Evolutionary conservation across 192 early-diverging fungal species (phyloP), one percentile per base, ranked within the genome.

Genomic region (Linnemannia elongata): DNA sequence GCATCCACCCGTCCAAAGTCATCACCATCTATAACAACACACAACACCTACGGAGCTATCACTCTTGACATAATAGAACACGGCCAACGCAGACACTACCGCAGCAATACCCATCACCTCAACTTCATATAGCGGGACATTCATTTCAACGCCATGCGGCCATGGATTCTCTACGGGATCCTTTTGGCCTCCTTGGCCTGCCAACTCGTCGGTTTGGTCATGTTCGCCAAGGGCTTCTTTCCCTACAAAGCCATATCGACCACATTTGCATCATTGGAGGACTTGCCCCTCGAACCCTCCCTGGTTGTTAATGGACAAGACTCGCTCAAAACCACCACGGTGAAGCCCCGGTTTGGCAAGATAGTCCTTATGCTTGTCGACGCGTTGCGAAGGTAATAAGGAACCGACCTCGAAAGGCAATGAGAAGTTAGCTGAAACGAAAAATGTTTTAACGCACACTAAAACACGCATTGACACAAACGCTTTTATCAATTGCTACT

Each of bases 221-320:
- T 93, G 52, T 96, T 96, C 79, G 88, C 90, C 75, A 93, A 93
- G 78, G 95, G 94, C 5, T 95, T 96, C 76, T 96, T 96, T 74
- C 95, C 95, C 13, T 96, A 96, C 88, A 96, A 96, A 74, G 90
- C 88, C 30, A 92, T 89, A 81, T 89, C 95, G 18, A 89, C 93
- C 0, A 93, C 94, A 24, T 94, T 94, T 82, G 92, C 94, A 13
- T 88, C 89, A 1, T 36, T 73, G 7, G 76, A 90, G 3, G 88
- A 91, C 24, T 35, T 82, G 10, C 90, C 90, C 22, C 75, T 72
- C 15, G 66, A 68, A 33, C 89, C 89, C 27, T 70, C 49, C 7
- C 18, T 72, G 6, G 7, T 36, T 36, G 24, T 6, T 41, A 15
- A 60, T 27, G 79, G 47, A 44, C 52, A 41, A 52, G 60, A 76